Evolutionary conservation across 192 early-diverging fungal genomes (phyloP), one percentile per base, ranked within the genome.

Genomic region (Backusella tarrabulga): DNA sequence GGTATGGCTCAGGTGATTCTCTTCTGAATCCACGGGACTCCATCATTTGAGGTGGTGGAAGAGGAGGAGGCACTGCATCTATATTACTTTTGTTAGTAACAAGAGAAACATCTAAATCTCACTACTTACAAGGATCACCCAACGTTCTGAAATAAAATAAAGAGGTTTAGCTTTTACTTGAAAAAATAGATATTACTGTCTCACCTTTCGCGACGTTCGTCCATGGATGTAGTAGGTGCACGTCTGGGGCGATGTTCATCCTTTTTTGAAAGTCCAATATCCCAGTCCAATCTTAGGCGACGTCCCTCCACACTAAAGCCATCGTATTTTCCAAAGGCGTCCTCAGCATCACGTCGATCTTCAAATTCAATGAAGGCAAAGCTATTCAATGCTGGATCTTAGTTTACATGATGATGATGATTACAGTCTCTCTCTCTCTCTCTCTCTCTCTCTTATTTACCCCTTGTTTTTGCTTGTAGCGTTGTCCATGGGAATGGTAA

Each of bases 301-400:
- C 88, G 85, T 32, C 88, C 88, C 52, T 89, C 88, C 4, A 89
- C 88, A 60, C 79, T 85, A 40, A 87, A 90, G 66, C 88, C 87
- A 82, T 87, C 83, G 56, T 83, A 90, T 73, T 90, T 88, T 54
- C 88, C 89, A 82, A 86, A 86, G 8, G 89, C 89, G 66, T 90
- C 89, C 73, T 90, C 89, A 1, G 89, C 89, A 67, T 88, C 85
- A 67, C 85, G 79, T 72, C 89, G 87, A 42, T 94, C 91, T 68
- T 92, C 91, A 84, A 88, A 95, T 54, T 90, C 87, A 41, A 93
- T 87, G 80, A 95, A 95, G 6, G 93, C 90, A 77, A 95, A 95
- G 8, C 93, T 94, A 32, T 32, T 32, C 32, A 32, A 32, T 32
- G 32, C 32, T 32, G 32, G 32, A 32, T 32, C 32, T 32, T 32